Evolutionary conservation across 306 rosid species (phyloP).

Genomic region (Gastrolobium villosum): DNA sequence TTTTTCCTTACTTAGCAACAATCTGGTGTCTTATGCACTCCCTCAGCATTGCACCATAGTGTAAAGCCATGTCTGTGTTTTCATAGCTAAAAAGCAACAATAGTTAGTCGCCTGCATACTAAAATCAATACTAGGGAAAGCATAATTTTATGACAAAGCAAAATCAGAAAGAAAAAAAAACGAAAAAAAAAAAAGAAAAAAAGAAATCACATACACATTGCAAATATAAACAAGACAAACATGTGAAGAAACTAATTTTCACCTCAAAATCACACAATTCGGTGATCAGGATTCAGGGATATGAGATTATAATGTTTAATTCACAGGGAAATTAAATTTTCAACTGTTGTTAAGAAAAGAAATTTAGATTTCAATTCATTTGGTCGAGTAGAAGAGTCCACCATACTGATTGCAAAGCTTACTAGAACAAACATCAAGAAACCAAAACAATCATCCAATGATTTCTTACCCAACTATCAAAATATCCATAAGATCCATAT

Average conservation of each 20-base stretch:
- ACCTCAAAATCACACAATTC: neutral
- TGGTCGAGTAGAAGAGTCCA: slow-evolving; percentile 30
- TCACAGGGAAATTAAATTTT: slow-evolving; percentile 36
- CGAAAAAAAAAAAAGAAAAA: neutral
- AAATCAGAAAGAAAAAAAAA: neutral
- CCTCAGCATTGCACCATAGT: slow-evolving; percentile 97
- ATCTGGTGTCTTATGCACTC: slow-evolving; percentile 99
- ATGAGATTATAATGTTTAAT: neutral
- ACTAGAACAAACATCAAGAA: slow-evolving; percentile 36
- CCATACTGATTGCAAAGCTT: slow-evolving; percentile 36
- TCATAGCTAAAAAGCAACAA: slow-evolving; percentile 68
- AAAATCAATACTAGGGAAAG: slow-evolving; percentile 26
- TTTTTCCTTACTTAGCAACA: slow-evolving; percentile 85
- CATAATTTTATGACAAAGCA: slow-evolving; percentile 15
- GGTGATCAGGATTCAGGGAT: slow-evolving; percentile 8
- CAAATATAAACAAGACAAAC: slow-evolving; percentile 24
- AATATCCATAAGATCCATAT: slow-evolving; percentile 84
- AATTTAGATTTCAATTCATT: slow-evolving; percentile 31
- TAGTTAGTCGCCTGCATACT: slow-evolving; percentile 16
- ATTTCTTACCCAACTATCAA: slow-evolving; percentile 82
- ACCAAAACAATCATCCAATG: slow-evolving; percentile 6
- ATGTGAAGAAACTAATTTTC: slow-evolving; percentile 21
- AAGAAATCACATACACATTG: slow-evolving; percentile 1
- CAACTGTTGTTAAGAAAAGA: neutral
- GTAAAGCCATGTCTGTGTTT: slow-evolving; percentile 94